Base-by-base conservation (phyloP, 148 eudicot species). In the Agrostemma githago region DNA sequence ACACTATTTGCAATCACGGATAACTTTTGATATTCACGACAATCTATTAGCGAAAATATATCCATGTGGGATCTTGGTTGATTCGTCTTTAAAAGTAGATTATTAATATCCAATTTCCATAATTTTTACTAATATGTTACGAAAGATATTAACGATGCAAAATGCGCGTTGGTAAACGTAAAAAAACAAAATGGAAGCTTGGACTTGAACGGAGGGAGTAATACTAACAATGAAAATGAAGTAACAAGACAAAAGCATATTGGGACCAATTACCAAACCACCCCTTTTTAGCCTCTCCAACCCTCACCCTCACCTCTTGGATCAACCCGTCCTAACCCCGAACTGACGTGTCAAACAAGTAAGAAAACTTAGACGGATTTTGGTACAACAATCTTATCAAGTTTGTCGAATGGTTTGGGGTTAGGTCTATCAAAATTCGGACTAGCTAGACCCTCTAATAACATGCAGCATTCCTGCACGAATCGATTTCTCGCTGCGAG, bases 241-340 rank as follows among this genome's bases (percentile, higher is more conserved):
- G 0, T 43, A 17, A 5, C 71, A 19, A 67, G 14, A 67, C 54
- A 7, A 41, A 19, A 43, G 54, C 37, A 67, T 5, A 16, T 67
- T 67, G 71, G 56, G 68, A 65, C 48, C 68, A 51, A 51, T 51
- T 51, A 51, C 14, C 56, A 39, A 65, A 65, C 42, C 48, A 5
- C 4, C 3, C 43, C 68, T 65, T 65, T 51, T 65, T 65, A 16
- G 68, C 68, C 68, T 65, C 46, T 65, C 17, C 15, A 2, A 63
- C 6, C 67, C 67, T 63, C 67, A 34, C n/a, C 15, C 15, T n/a
- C n/a, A n/a, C n/a, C n/a, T n/a, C n/a, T 14, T 61, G 64, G 39
- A 61, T 40, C 41, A 37, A 40, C 20, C 46, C 34, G 34, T 26
- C 34, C 14, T 21, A 6, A 15, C 20, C 68, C 7, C 12, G 17